phyloP scores from a whole-genome alignment of 805 yeast genomes.

The Yamadazyma philogaea region DNA sequence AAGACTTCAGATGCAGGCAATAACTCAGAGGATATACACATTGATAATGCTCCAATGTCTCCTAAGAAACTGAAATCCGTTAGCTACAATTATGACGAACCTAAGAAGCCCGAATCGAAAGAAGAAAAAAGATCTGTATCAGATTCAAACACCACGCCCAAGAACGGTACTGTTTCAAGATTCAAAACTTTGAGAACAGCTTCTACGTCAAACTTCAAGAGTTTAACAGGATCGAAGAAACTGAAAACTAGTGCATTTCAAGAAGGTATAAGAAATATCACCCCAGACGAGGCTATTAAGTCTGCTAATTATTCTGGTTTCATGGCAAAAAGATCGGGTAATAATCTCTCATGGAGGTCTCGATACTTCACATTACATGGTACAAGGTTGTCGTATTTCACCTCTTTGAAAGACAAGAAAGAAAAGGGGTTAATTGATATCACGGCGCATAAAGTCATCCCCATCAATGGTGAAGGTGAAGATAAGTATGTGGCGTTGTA shows the following conservation, averaged over 20 bases:
- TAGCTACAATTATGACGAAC: slow-evolving; percentile 15
- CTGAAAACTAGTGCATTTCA: slow-evolving; percentile 74
- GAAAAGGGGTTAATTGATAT: slow-evolving; percentile 95
- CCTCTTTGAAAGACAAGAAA: slow-evolving; percentile 68
- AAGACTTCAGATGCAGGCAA: slow-evolving; percentile 1
- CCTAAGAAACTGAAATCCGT: slow-evolving; percentile 33
- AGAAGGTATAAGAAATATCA: slow-evolving; percentile 78
- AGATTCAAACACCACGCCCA: slow-evolving; percentile 31
- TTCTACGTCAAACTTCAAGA: slow-evolving; percentile 49
- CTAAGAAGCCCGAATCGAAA: slow-evolving; percentile 9
- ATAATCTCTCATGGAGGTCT: slow-evolving; percentile 83
- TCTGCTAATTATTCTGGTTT: slow-evolving; percentile 83
- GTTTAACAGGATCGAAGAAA: slow-evolving; percentile 49
- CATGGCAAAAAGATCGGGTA: slow-evolving; percentile 89
- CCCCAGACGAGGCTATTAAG: slow-evolving; percentile 75
- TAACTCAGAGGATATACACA: slow-evolving; percentile 19
- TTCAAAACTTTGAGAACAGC: slow-evolving; percentile 53
- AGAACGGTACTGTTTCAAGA: slow-evolving; percentile 27
- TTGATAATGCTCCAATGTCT: slow-evolving; percentile 31
- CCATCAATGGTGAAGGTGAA: slow-evolving; percentile 45
- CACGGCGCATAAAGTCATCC: slow-evolving; percentile 88
- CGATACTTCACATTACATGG: slow-evolving; percentile 87
- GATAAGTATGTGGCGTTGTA: slow-evolving; percentile 82
- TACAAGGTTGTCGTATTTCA: slow-evolving; percentile 86
- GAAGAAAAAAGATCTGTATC: slow-evolving; percentile 30